Evolutionary conservation across 345 rosid species (phyloP).

Genomic region (Eucalyptus cladocalyx): DNA sequence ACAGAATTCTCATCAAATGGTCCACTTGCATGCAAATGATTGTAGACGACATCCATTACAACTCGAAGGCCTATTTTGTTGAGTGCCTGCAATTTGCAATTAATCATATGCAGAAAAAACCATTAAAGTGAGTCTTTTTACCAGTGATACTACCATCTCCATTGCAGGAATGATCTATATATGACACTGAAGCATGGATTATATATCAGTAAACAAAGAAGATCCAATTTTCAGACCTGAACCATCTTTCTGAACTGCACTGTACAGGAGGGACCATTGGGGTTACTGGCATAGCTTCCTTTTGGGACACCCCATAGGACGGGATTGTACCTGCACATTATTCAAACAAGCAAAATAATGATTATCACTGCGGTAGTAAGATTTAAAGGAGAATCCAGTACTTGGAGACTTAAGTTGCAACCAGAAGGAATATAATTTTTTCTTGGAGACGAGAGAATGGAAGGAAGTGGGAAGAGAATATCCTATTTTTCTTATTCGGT

Average conservation of each 20-base stretch:
- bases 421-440: not conserved
- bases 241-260: slow-evolving; percentile 89
- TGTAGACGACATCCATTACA: slow-evolving; percentile 91
- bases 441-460: not conserved
- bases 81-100: slow-evolving; percentile 39
- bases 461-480: not conserved
- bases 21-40: slow-evolving; percentile 87
- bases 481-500: not conserved
- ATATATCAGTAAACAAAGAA: not conserved
- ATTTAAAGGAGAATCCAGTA: not conserved
- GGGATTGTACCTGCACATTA: slow-evolving; percentile 67
- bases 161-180: not conserved
- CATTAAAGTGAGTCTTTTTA: not conserved
- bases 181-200: not conserved
- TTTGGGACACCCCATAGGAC: slow-evolving; percentile 95
- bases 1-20: slow-evolving; percentile 70
- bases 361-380: not conserved
- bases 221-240: slow-evolving; percentile 42
- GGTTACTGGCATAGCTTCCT: slow-evolving; percentile 89
- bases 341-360: not conserved
- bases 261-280: slow-evolving; percentile 62
- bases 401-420: not conserved
- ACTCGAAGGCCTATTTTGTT: slow-evolving; percentile 53
- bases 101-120: not conserved
- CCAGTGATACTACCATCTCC: not conserved